These are phyloP conservation scores for Microcos paniculata DNA, from an alignment of 345 rosid species.

Conservation along the genomic window DNA sequence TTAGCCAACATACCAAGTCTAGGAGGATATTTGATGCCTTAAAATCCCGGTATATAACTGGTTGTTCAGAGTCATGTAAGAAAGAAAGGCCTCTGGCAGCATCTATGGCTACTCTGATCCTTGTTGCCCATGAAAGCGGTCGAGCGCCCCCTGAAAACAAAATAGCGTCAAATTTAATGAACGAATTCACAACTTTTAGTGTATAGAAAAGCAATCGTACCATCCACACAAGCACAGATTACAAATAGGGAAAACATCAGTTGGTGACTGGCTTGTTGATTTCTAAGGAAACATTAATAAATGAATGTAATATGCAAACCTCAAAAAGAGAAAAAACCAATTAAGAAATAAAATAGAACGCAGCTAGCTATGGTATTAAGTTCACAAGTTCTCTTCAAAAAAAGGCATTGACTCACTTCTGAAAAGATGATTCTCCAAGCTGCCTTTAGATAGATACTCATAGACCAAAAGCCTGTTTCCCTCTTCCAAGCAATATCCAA, in stretches of 20 bases:
- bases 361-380: background rate
- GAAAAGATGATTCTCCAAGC: conserved; percentile 75
- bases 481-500: conserved; percentile 70
- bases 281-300: background rate
- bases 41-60: conserved; percentile 81
- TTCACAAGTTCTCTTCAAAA: background rate
- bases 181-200: background rate
- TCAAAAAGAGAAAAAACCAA: background rate
- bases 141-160: conserved; percentile 44
- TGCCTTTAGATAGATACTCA: conserved; percentile 76
- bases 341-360: background rate
- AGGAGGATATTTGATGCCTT: conserved; percentile 79
- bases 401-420: conserved; percentile 43
- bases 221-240: background rate
- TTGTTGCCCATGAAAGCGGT: conserved; percentile 65
- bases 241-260: too few species aligned
- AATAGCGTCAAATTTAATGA: background rate
- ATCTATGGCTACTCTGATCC: conserved; percentile 65
- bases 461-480: conserved; percentile 78
- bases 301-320: background rate
- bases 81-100: conserved; percentile 81
- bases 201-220: background rate
- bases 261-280: background rate
- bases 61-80: conserved; percentile 63
- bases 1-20: conserved; percentile 51